Percentiles rank a stretch among this genome's conserved stretches.
Evolutionary conservation across 176 grass and related monocot species (phyloP).

Genomic region (Raddia distichophylla): DNA sequence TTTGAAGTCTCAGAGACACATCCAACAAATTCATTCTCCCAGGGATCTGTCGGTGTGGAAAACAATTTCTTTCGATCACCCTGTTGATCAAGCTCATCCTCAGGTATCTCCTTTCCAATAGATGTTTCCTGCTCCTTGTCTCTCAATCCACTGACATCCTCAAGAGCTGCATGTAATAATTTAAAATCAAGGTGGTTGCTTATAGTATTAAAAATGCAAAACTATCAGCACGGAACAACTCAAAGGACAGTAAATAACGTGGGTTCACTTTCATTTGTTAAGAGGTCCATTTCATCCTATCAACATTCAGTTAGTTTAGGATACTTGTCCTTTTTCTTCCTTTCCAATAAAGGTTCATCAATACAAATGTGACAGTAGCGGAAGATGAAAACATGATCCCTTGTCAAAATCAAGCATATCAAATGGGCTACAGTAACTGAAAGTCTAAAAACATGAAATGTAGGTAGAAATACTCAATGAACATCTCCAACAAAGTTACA

Average conservation of each 20-base stretch:
- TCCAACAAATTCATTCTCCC: conserved; percentile 35
- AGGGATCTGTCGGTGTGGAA: not conserved
- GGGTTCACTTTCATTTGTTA: conserved; percentile 13
- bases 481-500: not conserved
- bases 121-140: conserved; percentile 48
- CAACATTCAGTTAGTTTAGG: conserved; percentile 24
- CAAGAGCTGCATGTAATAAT: conserved; percentile 53
- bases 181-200: conserved; percentile 37
- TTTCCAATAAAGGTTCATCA: conserved; percentile 33
- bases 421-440: not conserved
- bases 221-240: conserved; percentile 27
- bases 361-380: conserved; percentile 14
- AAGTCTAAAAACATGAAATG: not conserved
- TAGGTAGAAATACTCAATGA: conserved; percentile 4
- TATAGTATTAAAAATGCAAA: conserved; percentile 34
- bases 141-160: conserved; percentile 42
- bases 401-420: conserved; percentile 25
- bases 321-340: not conserved
- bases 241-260: conserved; percentile 28
- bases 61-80: conserved; percentile 18
- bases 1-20: not conserved
- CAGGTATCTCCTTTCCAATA: conserved; percentile 54
- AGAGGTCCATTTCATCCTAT: conserved; percentile 32
- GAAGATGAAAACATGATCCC: not conserved
- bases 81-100: conserved; percentile 50